phyloP scores from a whole-genome alignment of 805 yeast genomes.

The Lachancea sp. region DNA sequence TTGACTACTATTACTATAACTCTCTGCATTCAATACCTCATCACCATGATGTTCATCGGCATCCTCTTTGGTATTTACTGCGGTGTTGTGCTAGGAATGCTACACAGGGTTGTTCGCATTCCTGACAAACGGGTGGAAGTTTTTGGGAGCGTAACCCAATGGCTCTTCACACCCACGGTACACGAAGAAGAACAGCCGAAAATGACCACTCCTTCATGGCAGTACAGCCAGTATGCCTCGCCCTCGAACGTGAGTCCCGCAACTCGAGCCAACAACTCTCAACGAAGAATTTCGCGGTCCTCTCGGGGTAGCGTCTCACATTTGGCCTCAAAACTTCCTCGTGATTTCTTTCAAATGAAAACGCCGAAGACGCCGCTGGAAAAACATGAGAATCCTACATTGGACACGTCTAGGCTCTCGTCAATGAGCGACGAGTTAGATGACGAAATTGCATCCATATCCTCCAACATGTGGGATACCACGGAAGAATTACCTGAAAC shows the following conservation, averaged over 20 bases:
- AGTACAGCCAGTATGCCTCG: neutral
- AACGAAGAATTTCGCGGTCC: constrained; percentile 11
- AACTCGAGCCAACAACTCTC: neutral
- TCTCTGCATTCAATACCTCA: constrained; percentile 22
- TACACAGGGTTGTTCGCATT: constrained; percentile 19
- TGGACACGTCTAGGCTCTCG: constrained; percentile 8
- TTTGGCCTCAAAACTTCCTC: constrained; percentile 22
- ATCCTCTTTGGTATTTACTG: constrained; percentile 16
- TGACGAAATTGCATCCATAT: constrained; percentile 10
- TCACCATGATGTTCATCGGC: constrained; percentile 22
- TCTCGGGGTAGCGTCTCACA: constrained; percentile 19
- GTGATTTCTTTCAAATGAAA: constrained; percentile 23
- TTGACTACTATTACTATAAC: constrained; percentile 13
- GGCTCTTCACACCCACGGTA: neutral
- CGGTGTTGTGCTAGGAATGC: constrained; percentile 19
- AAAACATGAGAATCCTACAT: neutral
- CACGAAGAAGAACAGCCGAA: neutral
- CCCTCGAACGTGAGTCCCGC: constrained; percentile 1
- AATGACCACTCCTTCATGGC: neutral
- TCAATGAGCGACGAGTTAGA: constrained; percentile 12
- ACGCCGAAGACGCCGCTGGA: constrained; percentile 1
- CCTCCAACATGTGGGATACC: constrained; percentile 17
- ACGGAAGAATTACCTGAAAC: constrained; percentile 18
- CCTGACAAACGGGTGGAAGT: constrained; percentile 22
- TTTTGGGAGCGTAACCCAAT: neutral